Evolutionary conservation across 176 grass and related monocot species (phyloP).

Genomic region (Aegilops umbellulata): DNA sequence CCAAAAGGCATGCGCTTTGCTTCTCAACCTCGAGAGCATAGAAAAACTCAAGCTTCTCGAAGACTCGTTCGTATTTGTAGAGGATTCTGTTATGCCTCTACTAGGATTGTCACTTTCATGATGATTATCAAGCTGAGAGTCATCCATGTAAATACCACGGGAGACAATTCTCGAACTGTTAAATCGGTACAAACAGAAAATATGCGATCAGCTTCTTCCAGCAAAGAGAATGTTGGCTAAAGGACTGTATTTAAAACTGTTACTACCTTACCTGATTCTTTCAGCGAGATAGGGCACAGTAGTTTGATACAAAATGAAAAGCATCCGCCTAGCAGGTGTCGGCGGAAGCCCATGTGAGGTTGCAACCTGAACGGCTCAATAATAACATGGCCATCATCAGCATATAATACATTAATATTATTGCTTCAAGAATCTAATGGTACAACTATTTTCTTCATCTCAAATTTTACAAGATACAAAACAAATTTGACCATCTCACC

Average conservation of each 20-base stretch:
- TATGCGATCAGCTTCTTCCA: slow-evolving; percentile 3
- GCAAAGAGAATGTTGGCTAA: slow-evolving; percentile 6
- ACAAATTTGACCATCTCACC: neutral
- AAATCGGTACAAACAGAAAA: slow-evolving; percentile 12
- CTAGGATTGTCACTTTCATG: slow-evolving; percentile 44
- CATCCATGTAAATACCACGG: slow-evolving; percentile 72
- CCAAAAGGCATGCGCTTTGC: slow-evolving; percentile 59
- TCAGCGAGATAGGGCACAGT: slow-evolving; percentile 84
- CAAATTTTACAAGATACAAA: neutral
- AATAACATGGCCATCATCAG: slow-evolving; percentile 11
- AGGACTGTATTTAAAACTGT: neutral
- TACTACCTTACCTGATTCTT: slow-evolving; percentile 67
- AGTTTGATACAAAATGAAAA: slow-evolving; percentile 96
- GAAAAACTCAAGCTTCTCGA: slow-evolving; percentile 44
- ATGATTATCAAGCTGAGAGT: slow-evolving; percentile 57
- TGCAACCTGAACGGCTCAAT: slow-evolving; percentile 56
- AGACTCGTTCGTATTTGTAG: slow-evolving; percentile 29
- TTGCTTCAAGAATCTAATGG: neutral
- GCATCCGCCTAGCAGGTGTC: slow-evolving; percentile 73
- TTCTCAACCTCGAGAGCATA: slow-evolving; percentile 53
- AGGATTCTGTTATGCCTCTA: slow-evolving; percentile 22
- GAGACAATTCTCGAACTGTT: slow-evolving; percentile 88
- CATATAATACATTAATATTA: slow-evolving; percentile 19
- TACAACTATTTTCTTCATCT: neutral
- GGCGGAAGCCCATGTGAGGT: slow-evolving; percentile 77